Percentiles rank a stretch among this genome's conserved stretches.
Conservation (phyloP, 1,284 basidiomycete species). For the Ustilago xerochloae region DNA sequence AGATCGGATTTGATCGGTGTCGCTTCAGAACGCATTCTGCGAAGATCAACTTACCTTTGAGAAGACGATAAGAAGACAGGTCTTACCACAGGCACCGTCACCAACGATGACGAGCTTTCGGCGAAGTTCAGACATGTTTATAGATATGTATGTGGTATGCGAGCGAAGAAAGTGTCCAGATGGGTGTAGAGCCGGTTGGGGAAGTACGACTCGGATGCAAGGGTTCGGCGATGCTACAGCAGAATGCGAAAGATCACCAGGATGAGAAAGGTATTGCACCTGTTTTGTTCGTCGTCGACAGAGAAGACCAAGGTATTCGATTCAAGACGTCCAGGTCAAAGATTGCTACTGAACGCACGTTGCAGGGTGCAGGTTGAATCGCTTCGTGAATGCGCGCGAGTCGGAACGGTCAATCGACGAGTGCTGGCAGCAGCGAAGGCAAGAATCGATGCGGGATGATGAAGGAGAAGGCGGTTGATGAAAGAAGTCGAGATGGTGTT, state of each 20-base stretch:
- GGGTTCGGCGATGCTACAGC: neutral
- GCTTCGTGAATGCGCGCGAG: neutral
- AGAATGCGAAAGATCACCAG: neutral
- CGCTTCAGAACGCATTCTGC: neutral
- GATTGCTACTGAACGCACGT: neutral
- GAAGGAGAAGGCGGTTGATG: conserved; percentile 1
- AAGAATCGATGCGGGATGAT: neutral
- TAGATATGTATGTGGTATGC: conserved; percentile 6
- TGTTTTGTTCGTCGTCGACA: neutral
- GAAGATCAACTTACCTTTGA: conserved; percentile 72
- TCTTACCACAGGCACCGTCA: conserved; percentile 79
- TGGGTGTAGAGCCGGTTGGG: neutral
- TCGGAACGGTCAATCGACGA: neutral
- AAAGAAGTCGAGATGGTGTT: conserved; percentile 6
- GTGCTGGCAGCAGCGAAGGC: neutral
- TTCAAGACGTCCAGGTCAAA: neutral
- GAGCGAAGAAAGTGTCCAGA: neutral
- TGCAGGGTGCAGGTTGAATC: neutral
- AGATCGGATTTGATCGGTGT: too few relatives aligned
- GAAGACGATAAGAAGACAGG: conserved; percentile 85
- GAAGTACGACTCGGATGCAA: neutral
- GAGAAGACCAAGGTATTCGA: neutral
- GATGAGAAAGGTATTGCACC: neutral
- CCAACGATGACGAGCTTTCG: conserved; percentile 67
- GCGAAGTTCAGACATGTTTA: conserved; percentile 61